Percentiles rank a stretch among this genome's conserved stretches.
These are phyloP conservation scores for Aspergillus ochraceoroseus DNA, from an alignment of 2,329 filamentous ascomycete species.

Conservation along the genomic window DNA sequence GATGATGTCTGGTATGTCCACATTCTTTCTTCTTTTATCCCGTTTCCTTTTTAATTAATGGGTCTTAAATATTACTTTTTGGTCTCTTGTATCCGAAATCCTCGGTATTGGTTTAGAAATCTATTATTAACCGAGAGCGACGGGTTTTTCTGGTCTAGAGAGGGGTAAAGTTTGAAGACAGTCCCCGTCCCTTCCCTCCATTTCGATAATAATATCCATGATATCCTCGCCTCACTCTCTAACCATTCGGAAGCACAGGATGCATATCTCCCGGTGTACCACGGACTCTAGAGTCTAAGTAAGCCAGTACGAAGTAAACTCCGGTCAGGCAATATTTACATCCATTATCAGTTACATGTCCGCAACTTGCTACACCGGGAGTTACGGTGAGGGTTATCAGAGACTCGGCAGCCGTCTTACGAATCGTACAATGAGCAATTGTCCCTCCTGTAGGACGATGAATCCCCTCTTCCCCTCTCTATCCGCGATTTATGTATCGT, in stretches of 20 bases:
- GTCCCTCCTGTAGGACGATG: conserved; percentile 1
- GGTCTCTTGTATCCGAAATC: neutral
- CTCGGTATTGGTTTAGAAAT: too few species aligned
- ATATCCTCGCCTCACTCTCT: conserved; percentile 2
- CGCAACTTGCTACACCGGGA: conserved; percentile 11
- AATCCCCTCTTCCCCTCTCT: neutral
- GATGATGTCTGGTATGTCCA: neutral
- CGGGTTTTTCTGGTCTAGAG: conserved; percentile 1
- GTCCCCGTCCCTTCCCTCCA: conserved; percentile 5
- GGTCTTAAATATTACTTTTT: neutral
- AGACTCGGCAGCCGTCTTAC: conserved; percentile 5
- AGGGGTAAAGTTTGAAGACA: conserved; percentile 9
- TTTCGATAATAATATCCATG: neutral
- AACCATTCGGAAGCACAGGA: conserved; percentile 10
- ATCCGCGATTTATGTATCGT: neutral
- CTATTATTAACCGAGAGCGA: conserved; percentile 3
- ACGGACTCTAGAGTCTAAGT: neutral
- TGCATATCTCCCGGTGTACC: conserved; percentile 14
- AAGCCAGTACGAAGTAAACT: conserved; percentile 18
- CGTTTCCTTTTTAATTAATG: too few species aligned
- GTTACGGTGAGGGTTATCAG: conserved; percentile 5
- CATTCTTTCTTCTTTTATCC: neutral
- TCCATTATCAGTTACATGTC: too few species aligned
- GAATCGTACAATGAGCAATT: neutral
- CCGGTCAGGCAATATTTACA: conserved; percentile 12